Evolutionary conservation across 1,139 yeast species (phyloP).

Genomic region (Magnusiomyces starmeri): DNA sequence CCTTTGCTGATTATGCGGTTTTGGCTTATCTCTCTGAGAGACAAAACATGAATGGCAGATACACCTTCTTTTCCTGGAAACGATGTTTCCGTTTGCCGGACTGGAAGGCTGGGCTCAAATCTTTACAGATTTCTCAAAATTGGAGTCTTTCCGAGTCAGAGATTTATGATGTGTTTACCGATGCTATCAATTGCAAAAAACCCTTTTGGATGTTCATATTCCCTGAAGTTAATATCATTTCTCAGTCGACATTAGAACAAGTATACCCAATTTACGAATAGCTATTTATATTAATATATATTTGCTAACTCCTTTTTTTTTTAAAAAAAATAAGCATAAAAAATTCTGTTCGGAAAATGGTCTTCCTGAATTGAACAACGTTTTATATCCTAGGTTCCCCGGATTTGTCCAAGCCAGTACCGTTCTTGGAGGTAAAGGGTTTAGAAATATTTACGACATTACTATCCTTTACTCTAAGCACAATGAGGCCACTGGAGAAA

Average conservation of each 20-base stretch:
- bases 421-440: constrained; percentile 23
- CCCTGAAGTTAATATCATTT: constrained; percentile 32
- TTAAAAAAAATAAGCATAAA: constrained; percentile 30
- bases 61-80: constrained; percentile 28
- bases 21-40: constrained; percentile 40
- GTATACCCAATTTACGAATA: constrained; percentile 26
- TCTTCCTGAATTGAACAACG: constrained; percentile 43
- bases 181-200: constrained; percentile 12
- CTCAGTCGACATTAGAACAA: constrained; percentile 14
- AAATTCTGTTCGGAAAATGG: constrained; percentile 24
- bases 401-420: constrained; percentile 30
- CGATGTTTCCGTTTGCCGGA: constrained; percentile 25
- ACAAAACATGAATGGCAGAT: constrained; percentile 22
- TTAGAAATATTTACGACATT: constrained; percentile 41
- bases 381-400: constrained; percentile 40
- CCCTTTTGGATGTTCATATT: constrained; percentile 24
- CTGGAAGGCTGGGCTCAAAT: constrained; percentile 18
- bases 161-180: constrained; percentile 19
- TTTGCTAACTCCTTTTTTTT: constrained; percentile 5
- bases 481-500: constrained; percentile 5
- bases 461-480: constrained; percentile 41
- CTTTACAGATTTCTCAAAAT: constrained; percentile 23
- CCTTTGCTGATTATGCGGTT: constrained; percentile 48
- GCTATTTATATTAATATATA: constrained; percentile 17
- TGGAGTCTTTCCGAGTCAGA: constrained; percentile 27